Percentiles rank a stretch among this genome's conserved stretches.
These are phyloP conservation scores for Sporothrix humicola DNA, from an alignment of 2,329 filamentous ascomycete genomes.

Conservation along the genomic window DNA sequence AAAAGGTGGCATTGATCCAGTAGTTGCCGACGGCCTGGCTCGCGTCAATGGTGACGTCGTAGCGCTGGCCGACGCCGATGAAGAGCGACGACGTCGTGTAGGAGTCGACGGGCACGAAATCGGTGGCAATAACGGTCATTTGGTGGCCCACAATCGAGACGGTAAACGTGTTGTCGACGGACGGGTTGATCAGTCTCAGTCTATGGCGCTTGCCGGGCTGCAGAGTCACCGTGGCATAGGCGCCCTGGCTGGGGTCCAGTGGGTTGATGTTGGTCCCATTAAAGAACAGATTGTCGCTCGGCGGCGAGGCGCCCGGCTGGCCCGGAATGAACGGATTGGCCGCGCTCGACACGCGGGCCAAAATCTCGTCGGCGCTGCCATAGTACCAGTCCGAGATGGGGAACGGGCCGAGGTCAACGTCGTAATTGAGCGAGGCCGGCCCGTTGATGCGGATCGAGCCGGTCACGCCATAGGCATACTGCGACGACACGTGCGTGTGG, in stretches of 20 bases:
- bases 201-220: slow-evolving; percentile 54
- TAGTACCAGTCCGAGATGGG: slow-evolving; percentile 63
- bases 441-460: slow-evolving; percentile 58
- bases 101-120: slow-evolving; percentile 58
- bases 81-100: slow-evolving; percentile 56
- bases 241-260: slow-evolving; percentile 35
- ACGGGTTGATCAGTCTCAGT: slow-evolving; percentile 58
- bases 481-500: slow-evolving; percentile 56
- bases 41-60: slow-evolving; percentile 55
- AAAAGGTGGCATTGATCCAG: slow-evolving; percentile 41
- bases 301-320: slow-evolving; percentile 38
- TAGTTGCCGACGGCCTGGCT: slow-evolving; percentile 44
- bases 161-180: slow-evolving; percentile 54
- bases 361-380: slow-evolving; percentile 49
- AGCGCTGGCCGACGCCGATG: slow-evolving; percentile 55
- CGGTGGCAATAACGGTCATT: slow-evolving; percentile 57
- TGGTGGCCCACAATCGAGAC: slow-evolving; percentile 57
- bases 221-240: slow-evolving; percentile 46
- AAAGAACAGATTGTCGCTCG: slow-evolving; percentile 51
- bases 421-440: slow-evolving; percentile 48
- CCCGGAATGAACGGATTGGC: slow-evolving; percentile 31
- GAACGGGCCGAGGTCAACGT: slow-evolving; percentile 58
- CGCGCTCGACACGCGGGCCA: slow-evolving; percentile 42
- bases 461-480: slow-evolving; percentile 57
- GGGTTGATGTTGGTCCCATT: slow-evolving; percentile 52